phyloP scores from a whole-genome alignment of 1,284 basidiomycete genomes.

The Trametes versicolor region DNA sequence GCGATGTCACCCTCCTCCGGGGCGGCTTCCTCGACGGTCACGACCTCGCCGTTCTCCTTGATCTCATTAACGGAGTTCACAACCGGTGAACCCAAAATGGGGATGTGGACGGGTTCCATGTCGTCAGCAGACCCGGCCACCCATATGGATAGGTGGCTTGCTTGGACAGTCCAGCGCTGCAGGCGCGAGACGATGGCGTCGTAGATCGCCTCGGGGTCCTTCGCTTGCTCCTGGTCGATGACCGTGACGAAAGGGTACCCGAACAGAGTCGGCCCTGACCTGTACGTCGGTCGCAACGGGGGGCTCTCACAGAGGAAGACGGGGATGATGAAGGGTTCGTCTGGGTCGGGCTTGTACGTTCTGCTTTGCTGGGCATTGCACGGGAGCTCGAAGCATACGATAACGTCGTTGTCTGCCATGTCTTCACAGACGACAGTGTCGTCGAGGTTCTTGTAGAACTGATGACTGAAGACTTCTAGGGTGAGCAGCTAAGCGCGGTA shows the following conservation, averaged over 20 bases:
- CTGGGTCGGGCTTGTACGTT: slow-evolving; percentile 64
- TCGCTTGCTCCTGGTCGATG: slow-evolving; percentile 72
- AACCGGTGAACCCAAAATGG: slow-evolving; percentile 50
- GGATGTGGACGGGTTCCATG: slow-evolving; percentile 58
- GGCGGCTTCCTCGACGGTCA: slow-evolving; percentile 57
- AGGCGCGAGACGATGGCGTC: slow-evolving; percentile 76
- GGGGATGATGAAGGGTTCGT: slow-evolving; percentile 79
- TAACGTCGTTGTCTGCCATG: slow-evolving; percentile 68
- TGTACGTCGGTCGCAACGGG: slow-evolving; percentile 39
- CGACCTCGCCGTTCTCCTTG: slow-evolving; percentile 71
- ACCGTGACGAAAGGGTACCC: slow-evolving; percentile 84
- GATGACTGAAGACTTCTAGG: slow-evolving; percentile 75
- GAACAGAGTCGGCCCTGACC: slow-evolving; percentile 56
- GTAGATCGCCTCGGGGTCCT: slow-evolving; percentile 69
- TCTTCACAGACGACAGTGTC: slow-evolving; percentile 74
- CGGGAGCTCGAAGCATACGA: slow-evolving; percentile 83
- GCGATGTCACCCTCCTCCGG: slow-evolving; percentile 72
- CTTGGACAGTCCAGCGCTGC: slow-evolving; percentile 69
- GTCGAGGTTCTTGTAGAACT: slow-evolving; percentile 84
- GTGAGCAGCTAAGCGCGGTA: slow-evolving; percentile 69
- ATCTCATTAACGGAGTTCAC: slow-evolving; percentile 71
- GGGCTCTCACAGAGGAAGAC: slow-evolving; percentile 67
- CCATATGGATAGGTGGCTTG: slow-evolving; percentile 73
- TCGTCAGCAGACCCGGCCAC: slow-evolving; percentile 55
- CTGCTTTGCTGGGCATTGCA: slow-evolving; percentile 75